These are phyloP conservation scores for Tuber brumale DNA, from an alignment of 495 filamentous ascomycete genomes.

Conservation along the genomic window DNA sequence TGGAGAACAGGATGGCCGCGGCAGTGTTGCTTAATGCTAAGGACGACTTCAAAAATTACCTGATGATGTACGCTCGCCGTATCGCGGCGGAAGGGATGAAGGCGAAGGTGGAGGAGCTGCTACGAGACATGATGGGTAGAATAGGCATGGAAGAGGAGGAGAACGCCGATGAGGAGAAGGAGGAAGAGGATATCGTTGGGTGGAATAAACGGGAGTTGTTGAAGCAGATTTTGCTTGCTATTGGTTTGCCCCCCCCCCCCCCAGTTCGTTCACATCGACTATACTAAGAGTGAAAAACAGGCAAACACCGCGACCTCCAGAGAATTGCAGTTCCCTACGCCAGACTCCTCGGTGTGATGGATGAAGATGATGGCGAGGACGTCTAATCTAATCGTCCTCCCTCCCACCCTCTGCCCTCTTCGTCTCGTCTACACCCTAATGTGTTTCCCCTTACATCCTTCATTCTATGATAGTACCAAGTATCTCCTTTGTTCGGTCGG, in stretches of 20 bases:
- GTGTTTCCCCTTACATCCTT: not conserved
- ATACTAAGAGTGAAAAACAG: slow-evolving; percentile 49
- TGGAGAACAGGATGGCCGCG: slow-evolving; percentile 90
- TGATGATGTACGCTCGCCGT: slow-evolving; percentile 94
- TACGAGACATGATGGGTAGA: slow-evolving; percentile 67
- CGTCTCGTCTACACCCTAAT: not conserved
- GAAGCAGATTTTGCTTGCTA: slow-evolving; percentile 80
- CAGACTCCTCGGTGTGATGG: slow-evolving; percentile 58
- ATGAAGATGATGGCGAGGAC: slow-evolving; percentile 43
- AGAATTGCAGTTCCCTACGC: slow-evolving; percentile 87
- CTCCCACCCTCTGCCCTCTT: not conserved
- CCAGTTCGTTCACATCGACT: not conserved
- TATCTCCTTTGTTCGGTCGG: not conserved
- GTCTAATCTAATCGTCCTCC: not conserved
- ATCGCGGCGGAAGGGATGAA: slow-evolving; percentile 82
- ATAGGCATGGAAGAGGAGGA: slow-evolving; percentile 48
- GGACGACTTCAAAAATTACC: slow-evolving; percentile 83
- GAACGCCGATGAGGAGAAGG: slow-evolving; percentile 46
- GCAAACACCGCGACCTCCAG: slow-evolving; percentile 89
- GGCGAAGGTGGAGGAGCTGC: slow-evolving; percentile 83
- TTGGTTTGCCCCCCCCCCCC: slow-evolving; percentile 59
- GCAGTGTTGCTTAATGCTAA: slow-evolving; percentile 75
- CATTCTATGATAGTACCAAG: not conserved
- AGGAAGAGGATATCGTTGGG: slow-evolving; percentile 65
- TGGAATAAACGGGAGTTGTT: slow-evolving; percentile 80